These are phyloP conservation scores for Adansonia digitata DNA, from an alignment of 345 rosid species.

Conservation along the genomic window DNA sequence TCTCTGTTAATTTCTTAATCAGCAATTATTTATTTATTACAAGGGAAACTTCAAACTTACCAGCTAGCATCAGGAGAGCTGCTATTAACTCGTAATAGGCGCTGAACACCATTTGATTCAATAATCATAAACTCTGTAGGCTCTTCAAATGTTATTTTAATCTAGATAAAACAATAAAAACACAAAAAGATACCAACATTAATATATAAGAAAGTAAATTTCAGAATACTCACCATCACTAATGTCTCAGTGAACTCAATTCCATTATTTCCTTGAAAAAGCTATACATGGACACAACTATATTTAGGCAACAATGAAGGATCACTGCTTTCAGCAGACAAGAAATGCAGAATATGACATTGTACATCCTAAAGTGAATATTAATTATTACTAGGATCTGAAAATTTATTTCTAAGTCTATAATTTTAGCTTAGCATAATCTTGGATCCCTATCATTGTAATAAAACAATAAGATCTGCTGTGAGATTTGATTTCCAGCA, in stretches of 20 bases:
- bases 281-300: background rate
- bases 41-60: conserved; percentile 34
- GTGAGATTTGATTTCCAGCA: background rate
- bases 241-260: background rate
- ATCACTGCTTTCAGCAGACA: background rate
- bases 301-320: background rate
- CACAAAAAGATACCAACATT: background rate
- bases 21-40: background rate
- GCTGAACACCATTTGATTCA: conserved; percentile 45
- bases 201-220: background rate
- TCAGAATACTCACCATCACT: background rate
- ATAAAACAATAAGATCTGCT: background rate
- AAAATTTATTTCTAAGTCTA: background rate
- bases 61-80: conserved; percentile 47
- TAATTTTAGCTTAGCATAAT: background rate
- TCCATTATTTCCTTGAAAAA: background rate
- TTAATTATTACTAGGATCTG: background rate
- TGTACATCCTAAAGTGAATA: background rate
- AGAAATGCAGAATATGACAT: background rate
- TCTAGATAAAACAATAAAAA: conserved; percentile 33
- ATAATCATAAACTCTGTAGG: conserved; percentile 54
- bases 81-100: conserved; percentile 49
- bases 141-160: conserved; percentile 61
- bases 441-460: background rate
- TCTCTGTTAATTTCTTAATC: background rate